Conservation (phyloP, 2,329 filamentous ascomycete species). For the Xylariaceae sp. region DNA sequence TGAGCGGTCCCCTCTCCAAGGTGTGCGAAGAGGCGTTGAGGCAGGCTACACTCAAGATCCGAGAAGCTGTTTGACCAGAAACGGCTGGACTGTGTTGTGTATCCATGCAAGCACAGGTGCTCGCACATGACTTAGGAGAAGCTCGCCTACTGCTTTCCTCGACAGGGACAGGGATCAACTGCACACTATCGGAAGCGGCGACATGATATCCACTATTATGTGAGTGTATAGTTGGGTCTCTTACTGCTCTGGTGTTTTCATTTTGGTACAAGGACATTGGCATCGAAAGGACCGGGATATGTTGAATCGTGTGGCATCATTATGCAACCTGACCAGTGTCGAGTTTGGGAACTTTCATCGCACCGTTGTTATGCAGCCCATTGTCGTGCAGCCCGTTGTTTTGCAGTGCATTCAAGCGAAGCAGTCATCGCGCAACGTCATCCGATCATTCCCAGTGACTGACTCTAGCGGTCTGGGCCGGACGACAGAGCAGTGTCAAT, state of each 20-base stretch:
- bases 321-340: background rate
- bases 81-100: constrained; percentile 6
- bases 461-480: background rate
- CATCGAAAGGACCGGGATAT: background rate
- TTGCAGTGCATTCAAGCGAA: background rate
- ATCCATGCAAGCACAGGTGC: constrained; percentile 14
- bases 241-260: background rate
- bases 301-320: background rate
- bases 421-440: constrained; percentile 1
- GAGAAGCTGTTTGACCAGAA: constrained; percentile 33
- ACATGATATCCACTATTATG: constrained; percentile 8
- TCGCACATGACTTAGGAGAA: constrained; percentile 6
- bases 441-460: background rate
- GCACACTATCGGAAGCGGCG: constrained; percentile 7
- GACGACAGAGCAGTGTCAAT: background rate
- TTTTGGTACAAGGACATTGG: background rate
- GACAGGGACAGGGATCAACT: constrained; percentile 8
- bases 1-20: constrained; percentile 51
- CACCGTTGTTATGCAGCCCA: background rate
- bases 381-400: background rate
- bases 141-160: constrained; percentile 7
- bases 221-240: constrained; percentile 7
- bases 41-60: constrained; percentile 51
- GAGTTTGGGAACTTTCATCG: constrained; percentile 2
- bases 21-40: constrained; percentile 58